A percentile compares a stretch with the other conserved stretches of the same genome.
These are phyloP conservation scores for Starmera amethionina DNA, from an alignment of 805 yeast genomes.

Conservation along the genomic window DNA sequence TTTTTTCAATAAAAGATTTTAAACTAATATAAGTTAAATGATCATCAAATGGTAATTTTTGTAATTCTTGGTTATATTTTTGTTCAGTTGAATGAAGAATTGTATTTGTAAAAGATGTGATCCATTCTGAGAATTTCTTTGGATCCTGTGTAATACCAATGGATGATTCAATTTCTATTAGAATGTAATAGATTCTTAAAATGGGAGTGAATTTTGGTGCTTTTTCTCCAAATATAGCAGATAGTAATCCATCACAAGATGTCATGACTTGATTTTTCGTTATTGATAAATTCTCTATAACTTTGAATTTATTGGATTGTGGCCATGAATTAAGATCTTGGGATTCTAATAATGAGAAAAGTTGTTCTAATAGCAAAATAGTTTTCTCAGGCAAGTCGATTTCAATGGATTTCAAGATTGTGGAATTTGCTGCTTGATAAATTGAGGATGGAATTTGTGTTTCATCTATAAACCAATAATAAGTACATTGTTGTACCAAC, in stretches of 20 bases:
- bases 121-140: conserved; percentile 35
- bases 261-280: conserved; percentile 38
- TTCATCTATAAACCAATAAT: conserved; percentile 49
- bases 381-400: conserved; percentile 15
- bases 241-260: conserved; percentile 32
- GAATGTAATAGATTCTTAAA: conserved; percentile 38
- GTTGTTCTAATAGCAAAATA: conserved; percentile 24
- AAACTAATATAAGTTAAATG: conserved; percentile 46
- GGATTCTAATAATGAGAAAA: conserved; percentile 14
- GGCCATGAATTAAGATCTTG: conserved; percentile 27
- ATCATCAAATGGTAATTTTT: conserved; percentile 49
- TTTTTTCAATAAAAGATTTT: conserved; percentile 42
- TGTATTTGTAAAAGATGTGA: conserved; percentile 23
- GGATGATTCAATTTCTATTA: conserved; percentile 37
- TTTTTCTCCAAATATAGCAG: conserved; percentile 29
- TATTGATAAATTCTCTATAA: conserved; percentile 34
- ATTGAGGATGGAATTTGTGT: conserved; percentile 40
- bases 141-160: conserved; percentile 25
- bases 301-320: conserved; percentile 30
- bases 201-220: conserved; percentile 53
- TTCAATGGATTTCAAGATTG: conserved; percentile 19
- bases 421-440: conserved; percentile 37
- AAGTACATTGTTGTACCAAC: conserved; percentile 34
- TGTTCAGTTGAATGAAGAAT: conserved; percentile 31
- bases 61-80: conserved; percentile 32